Conservation (phyloP, 352 stramenopile species). For the Pythium chondricola region DNA sequence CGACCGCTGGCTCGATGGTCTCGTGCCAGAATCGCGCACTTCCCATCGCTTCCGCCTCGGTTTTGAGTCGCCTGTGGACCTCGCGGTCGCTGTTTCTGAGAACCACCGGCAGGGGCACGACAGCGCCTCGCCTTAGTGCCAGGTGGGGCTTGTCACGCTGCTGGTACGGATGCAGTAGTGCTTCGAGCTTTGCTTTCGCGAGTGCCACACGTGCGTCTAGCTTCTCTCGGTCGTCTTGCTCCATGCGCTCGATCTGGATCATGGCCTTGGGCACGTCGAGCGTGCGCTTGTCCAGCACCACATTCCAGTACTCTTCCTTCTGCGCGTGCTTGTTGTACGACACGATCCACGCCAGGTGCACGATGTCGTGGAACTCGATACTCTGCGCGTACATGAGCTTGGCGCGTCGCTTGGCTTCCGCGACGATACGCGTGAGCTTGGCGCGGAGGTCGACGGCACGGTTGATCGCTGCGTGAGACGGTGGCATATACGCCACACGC, state of each 20-base stretch:
- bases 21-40: conserved; percentile 64
- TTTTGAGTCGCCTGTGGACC: conserved; percentile 7
- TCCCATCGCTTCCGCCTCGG: conserved; percentile 27
- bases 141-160: conserved; percentile 37
- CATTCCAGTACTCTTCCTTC: conserved; percentile 66
- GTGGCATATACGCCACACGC: conserved; percentile 34
- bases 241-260: conserved; percentile 53
- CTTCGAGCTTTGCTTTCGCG: conserved; percentile 44
- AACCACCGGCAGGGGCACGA: conserved; percentile 18
- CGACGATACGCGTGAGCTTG: conserved; percentile 29
- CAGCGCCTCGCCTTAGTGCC: conserved; percentile 29
- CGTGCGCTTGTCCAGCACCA: conserved; percentile 61
- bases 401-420: conserved; percentile 26
- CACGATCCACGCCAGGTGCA: conserved; percentile 60
- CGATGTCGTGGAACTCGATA: conserved; percentile 62
- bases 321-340: conserved; percentile 52
- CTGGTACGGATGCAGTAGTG: conserved; percentile 50
- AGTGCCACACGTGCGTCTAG: conserved; percentile 49
- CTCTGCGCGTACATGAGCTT: conserved; percentile 56
- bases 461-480: conserved; percentile 22
- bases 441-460: conserved; percentile 30
- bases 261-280: conserved; percentile 45
- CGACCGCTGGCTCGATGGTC: conserved; percentile 24
- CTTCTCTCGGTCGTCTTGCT: conserved; percentile 36
- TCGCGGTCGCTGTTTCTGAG: conserved; percentile 4